These are phyloP conservation scores for Psidium friedrichsthalianum DNA, from an alignment of 345 rosid species.

Conservation along the genomic window DNA sequence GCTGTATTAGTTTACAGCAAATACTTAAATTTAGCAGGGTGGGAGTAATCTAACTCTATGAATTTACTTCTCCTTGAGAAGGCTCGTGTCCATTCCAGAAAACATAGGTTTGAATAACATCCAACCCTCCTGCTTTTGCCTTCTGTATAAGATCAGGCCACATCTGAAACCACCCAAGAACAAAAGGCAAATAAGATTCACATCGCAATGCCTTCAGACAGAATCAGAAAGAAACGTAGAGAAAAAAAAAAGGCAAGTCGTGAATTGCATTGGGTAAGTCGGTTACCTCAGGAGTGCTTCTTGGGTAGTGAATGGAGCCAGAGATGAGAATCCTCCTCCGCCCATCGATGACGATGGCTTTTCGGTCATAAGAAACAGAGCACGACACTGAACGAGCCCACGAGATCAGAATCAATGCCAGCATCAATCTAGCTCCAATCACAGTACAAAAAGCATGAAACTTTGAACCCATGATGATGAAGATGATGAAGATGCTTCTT, in stretches of 20 bases:
- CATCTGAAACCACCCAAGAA: conserved; percentile 34
- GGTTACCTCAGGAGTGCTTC: conserved; percentile 51
- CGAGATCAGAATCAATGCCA: background rate
- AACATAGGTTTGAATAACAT: conserved; percentile 77
- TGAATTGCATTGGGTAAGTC: background rate
- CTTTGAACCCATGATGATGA: background rate
- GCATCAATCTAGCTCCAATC: background rate
- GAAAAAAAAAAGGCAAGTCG: background rate
- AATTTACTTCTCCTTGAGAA: conserved; percentile 23
- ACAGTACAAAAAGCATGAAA: background rate
- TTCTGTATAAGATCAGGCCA: conserved; percentile 64
- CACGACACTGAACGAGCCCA: background rate
- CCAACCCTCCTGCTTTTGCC: conserved; percentile 79
- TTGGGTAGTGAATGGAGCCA: conserved; percentile 55
- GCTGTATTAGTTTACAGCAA: background rate
- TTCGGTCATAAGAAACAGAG: conserved; percentile 30
- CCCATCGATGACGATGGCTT: conserved; percentile 43
- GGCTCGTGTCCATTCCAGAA: conserved; percentile 69
- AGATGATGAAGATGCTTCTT: background rate
- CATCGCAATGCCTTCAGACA: background rate
- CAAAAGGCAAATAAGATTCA: background rate
- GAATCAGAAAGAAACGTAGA: background rate
- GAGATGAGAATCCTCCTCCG: conserved; percentile 41
- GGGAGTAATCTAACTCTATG: background rate
- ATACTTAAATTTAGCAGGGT: background rate